Evolutionary conservation across 805 yeast species (phyloP), one percentile per base, ranked within the genome.

Genomic region (Wickerhamiella musiphila): DNA sequence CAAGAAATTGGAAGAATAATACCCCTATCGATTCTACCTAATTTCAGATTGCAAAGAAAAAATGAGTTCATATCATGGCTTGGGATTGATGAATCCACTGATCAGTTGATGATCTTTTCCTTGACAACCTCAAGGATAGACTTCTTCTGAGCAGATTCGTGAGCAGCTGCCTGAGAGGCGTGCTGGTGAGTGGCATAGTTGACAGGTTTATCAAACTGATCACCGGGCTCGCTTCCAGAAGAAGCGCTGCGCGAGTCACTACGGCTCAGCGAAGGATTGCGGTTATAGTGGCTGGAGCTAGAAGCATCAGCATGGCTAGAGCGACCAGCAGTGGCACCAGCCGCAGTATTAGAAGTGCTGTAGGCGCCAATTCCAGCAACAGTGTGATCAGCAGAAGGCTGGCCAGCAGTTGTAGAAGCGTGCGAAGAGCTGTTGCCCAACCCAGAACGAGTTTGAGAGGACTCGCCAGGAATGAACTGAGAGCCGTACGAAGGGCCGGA

Each of bases 281-380:
- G n/a, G 11, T 16, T 24, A 4, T 24, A 21, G 21, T 21, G 21
- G 14, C 17, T 11, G 14, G 28, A 4, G 13, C 28, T 21, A 7
- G 28, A 12, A 5, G 20, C 5, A 21, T 16, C 21, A 11, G 28
- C 8, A 6, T 23, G 25, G 25, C 25, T 13, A 11, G 25, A 6
- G 25, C 6, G 6, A n/a, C 25, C 17, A 18, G 28, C 9, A 12
- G 17, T 28, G 17, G 24, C n/a, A 13, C 28, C 31, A 23, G 27
- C 26, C 22, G 27, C 29, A 13, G 34, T 19, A 26, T 4, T 15
- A 6, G 19, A 21, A 11, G 25, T 9, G 16, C 5, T 32, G 31
- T 27, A n/a, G 10, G 30, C 10, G 15, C 24, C 23, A 22, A 15
- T 23, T 4, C 14, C 23, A 19, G 28, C 7, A 25, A 9, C 13